Evolutionary conservation across 1,284 basidiomycete genomes (phyloP).

Genomic region (Schizophyllum amplum): DNA sequence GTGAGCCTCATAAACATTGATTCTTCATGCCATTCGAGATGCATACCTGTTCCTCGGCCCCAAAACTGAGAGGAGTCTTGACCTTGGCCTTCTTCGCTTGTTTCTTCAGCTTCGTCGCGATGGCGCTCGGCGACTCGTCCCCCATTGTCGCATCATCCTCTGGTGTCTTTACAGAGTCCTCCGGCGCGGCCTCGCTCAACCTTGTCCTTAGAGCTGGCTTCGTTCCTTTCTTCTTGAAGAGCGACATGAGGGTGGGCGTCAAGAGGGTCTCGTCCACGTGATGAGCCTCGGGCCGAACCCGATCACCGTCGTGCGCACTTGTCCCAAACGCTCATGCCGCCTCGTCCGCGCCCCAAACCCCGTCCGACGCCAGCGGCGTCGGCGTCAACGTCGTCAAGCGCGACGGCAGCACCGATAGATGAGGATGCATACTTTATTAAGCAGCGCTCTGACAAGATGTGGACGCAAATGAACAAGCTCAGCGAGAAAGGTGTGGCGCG

Average conservation of each 20-base stretch:
- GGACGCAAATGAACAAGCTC: constrained; percentile 47
- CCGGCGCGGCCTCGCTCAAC: constrained; percentile 4
- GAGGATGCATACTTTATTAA: constrained; percentile 61
- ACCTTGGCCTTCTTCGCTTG: constrained; percentile 55
- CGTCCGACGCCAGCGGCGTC: constrained; percentile 40
- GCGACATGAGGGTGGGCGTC: constrained; percentile 22
- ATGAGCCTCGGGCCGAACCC: constrained; percentile 12
- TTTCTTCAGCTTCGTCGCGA: constrained; percentile 61
- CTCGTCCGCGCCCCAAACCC: constrained; percentile 35
- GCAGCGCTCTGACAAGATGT: constrained; percentile 46
- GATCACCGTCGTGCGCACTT: constrained; percentile 15
- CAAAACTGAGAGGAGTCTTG: constrained; percentile 74
- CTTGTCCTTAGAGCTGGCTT: constrained; percentile 38
- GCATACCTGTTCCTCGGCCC: constrained; percentile 71
- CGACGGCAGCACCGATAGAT: constrained; percentile 25
- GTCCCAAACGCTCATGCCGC: neutral
- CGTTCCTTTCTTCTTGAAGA: constrained; percentile 48
- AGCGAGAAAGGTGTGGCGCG: constrained; percentile 19
- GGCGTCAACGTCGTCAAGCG: constrained; percentile 12
- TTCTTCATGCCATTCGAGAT: constrained; percentile 13
- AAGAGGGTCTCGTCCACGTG: constrained; percentile 20
- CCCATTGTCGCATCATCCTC: constrained; percentile 14
- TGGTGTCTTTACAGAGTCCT: constrained; percentile 14
- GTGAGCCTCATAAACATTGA: constrained; percentile 16
- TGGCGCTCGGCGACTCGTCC: constrained; percentile 41